Conservation (phyloP, 805 yeast genomes). For the Cyberlindnera mrakii region DNA sequence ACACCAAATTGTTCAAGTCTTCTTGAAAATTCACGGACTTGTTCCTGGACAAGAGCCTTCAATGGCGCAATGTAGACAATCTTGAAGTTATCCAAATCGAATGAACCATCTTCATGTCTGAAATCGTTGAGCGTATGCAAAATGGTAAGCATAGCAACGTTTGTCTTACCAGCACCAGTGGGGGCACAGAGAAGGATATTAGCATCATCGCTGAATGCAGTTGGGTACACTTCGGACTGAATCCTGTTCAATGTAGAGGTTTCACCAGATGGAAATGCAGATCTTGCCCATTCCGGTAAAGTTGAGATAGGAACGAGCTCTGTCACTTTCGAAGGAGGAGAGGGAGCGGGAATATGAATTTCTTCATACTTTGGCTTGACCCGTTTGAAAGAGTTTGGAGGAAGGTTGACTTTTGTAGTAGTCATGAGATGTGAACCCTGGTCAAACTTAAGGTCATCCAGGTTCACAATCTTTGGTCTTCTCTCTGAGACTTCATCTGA, state of each 20-base stretch:
- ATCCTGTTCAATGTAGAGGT: conserved; percentile 67
- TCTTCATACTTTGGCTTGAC: conserved; percentile 75
- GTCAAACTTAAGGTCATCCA: conserved; percentile 59
- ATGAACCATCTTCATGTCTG: conserved; percentile 42
- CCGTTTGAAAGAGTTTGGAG: conserved; percentile 78
- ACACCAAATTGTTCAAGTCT: conserved; percentile 60
- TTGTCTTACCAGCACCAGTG: conserved; percentile 98
- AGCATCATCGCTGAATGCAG: conserved; percentile 65
- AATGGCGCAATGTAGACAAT: conserved; percentile 89
- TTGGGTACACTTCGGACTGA: conserved; percentile 76
- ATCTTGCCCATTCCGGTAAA: conserved; percentile 78
- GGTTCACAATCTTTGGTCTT: conserved; percentile 51
- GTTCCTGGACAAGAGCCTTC: conserved; percentile 94
- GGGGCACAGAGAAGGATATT: conserved; percentile 91
- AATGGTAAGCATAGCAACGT: conserved; percentile 84
- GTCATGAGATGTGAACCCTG: conserved; percentile 70
- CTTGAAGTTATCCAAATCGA: conserved; percentile 54
- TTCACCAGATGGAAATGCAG: conserved; percentile 65
- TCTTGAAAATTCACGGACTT: conserved; percentile 77
- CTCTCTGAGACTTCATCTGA: conserved; percentile 17
- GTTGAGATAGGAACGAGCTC: conserved; percentile 49
- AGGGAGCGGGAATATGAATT: conserved; percentile 87
- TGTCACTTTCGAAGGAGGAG: conserved; percentile 34
- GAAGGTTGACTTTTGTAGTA: conserved; percentile 61
- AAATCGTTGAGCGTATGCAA: conserved; percentile 54